Base-by-base conservation (phyloP, 2,329 filamentous ascomycete species). In the Paracoccidioides lutzii region DNA sequence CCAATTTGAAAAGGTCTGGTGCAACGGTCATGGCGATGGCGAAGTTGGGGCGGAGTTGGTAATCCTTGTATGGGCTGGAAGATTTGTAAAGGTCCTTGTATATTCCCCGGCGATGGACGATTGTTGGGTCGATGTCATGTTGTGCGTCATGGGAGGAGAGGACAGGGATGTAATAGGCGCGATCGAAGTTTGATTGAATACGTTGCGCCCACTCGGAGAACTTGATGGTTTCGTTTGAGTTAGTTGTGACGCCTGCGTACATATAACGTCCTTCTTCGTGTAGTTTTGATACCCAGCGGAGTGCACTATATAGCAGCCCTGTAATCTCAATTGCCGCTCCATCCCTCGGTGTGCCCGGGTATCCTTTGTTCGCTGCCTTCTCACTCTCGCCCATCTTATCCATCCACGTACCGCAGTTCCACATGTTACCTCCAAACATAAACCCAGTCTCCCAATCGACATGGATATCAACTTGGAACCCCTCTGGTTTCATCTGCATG, bases 341-440 rank as follows among this genome's bases (percentile, higher is more conserved):
- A 68, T 98, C 94, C 64, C 94, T 86, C 49, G 93, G 93, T n/a
- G 93, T 98, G 7, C 90, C 93, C 0, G 93, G 94, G 22, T 95
- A 77, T 52, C 93, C 94, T 74, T 96, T 97, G 66, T 84, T 95
- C 57, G 87, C 85, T 14, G 94, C 93, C 59, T 84, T 87, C 60
- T 87, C 83, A 59, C 90, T 95, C 71, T 98, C 93, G n/a, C 93
- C 93, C 93, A 98, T 98, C 79, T 98, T 98, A 77, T 98, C 93
- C 90, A 96, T 96, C 93, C 93, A 98, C 1, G 93, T 98, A 53
- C 93, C 93, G 64, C 94, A 98, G 71, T 98, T 98, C 72, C 76
- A 79, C 67, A 96, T 90, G 66, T 88, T 97, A 38, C 94, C 93
- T 55, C 94, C 93, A 65, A 94, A 95, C 57, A 98, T 84, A 60